Evolutionary conservation across 2,329 filamentous ascomycete species (phyloP), one percentile per base, ranked within the genome.

Genomic region (Trichoderma citrinoviride): DNA sequence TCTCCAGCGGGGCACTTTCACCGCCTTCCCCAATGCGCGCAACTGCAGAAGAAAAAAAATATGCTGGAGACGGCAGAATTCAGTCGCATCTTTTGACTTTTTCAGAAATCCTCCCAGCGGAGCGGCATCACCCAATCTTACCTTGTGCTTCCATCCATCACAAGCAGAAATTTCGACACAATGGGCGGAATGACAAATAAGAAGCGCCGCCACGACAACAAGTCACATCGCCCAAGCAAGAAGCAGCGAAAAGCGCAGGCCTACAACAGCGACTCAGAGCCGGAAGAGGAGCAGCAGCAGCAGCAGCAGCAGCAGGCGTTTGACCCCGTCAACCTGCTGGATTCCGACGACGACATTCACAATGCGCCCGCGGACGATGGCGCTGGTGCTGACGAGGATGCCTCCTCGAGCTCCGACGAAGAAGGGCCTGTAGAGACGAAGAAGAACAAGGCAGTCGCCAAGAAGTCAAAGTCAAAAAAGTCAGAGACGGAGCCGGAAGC

Each of bases 281-380:
- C 64, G 62, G 74, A 76, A n/a, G 77, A 78, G 8, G 73, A 55
- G 33, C 72, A 80, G 33, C 33, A 80, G 43, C 67, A 65, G 63
- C 74, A 76, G n/a, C 77, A 78, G 8, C 72, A 55, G 33, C 72
- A 80, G 53, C 72, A 80, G 55, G 77, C 78, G 60, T 84, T 85
- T 71, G 75, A 80, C 33, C 79, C 83, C 2, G 81, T 85, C 67
- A 80, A 85, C 68, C 76, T 86, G 17, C 77, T 85, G 56, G 83
- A 85, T 71, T 85, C 83, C 5, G 84, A 87, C 69, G 83, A 86
- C 63, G 83, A 85, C 61, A 79, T 86, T 60, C 80, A 84, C 70
- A 82, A 85, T 68, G 80, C 81, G 47, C 73, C 75, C 6, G 82
- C 81, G 19, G 84, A 87, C 66, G 82, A 85, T 47, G 77, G 80